Evolutionary conservation across 2,329 filamentous ascomycete species (phyloP).

Genomic region (Neonectria ditissima): DNA sequence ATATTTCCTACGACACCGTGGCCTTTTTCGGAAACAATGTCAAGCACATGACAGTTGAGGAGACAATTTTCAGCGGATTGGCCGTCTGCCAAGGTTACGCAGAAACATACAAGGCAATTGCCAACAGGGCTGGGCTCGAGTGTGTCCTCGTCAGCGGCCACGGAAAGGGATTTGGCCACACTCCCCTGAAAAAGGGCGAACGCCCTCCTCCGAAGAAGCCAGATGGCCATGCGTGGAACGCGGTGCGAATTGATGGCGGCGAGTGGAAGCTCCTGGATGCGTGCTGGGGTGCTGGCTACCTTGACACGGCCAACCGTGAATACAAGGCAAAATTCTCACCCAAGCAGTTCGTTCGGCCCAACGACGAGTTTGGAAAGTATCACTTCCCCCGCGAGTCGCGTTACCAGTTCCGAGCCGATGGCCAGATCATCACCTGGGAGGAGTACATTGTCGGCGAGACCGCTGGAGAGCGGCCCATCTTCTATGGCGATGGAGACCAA

Average conservation of each 20-base stretch:
- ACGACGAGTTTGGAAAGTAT: slow-evolving; percentile 82
- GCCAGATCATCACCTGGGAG: slow-evolving; percentile 77
- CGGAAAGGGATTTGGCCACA: slow-evolving; percentile 87
- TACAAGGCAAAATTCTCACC: slow-evolving; percentile 79
- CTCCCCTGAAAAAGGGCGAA: slow-evolving; percentile 70
- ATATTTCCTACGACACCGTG: slow-evolving; percentile 85
- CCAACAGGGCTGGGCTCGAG: slow-evolving; percentile 82
- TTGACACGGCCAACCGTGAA: slow-evolving; percentile 62
- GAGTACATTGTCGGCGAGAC: slow-evolving; percentile 79
- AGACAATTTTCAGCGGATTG: slow-evolving; percentile 79
- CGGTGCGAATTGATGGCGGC: slow-evolving; percentile 85
- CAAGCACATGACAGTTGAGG: slow-evolving; percentile 74
- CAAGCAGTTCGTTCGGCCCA: slow-evolving; percentile 68
- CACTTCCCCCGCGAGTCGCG: slow-evolving; percentile 80
- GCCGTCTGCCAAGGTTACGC: slow-evolving; percentile 96
- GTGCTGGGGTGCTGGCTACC: slow-evolving; percentile 90
- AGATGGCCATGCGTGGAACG: slow-evolving; percentile 90
- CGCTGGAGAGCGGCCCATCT: slow-evolving; percentile 59
- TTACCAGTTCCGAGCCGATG: slow-evolving; percentile 82
- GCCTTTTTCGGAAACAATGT: slow-evolving; percentile 82
- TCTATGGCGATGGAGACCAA: slow-evolving; percentile 57
- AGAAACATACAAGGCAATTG: slow-evolving; percentile 82
- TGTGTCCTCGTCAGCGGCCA: slow-evolving; percentile 80
- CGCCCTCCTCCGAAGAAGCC: slow-evolving; percentile 72
- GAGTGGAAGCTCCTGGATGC: slow-evolving; percentile 92